A percentile compares a stretch with the other conserved stretches of the same genome.
These are phyloP conservation scores for Erysiphe pulchra DNA, from an alignment of 2,329 filamentous ascomycete species.

Conservation along the genomic window DNA sequence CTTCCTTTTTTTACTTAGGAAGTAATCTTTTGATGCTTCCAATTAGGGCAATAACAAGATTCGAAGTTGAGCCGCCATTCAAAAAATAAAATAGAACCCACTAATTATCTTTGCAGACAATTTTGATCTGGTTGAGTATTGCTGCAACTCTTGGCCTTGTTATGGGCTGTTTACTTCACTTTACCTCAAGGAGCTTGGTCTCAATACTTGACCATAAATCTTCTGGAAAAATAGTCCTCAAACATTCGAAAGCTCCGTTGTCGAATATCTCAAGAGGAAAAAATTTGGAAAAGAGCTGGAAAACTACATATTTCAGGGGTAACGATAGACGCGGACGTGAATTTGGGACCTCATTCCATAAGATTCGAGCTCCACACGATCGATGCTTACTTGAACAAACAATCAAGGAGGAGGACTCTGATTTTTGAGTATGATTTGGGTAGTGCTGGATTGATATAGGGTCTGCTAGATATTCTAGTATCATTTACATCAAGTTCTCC, in stretches of 20 bases:
- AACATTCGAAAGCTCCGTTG: conserved; percentile 7
- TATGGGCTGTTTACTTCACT: conserved; percentile 31
- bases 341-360: conserved; percentile 5
- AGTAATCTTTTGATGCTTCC: conserved; percentile 7
- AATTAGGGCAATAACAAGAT: conserved; percentile 9
- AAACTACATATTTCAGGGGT: conserved; percentile 3
- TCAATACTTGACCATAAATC: conserved; percentile 21
- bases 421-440: neutral
- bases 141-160: conserved; percentile 41
- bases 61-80: conserved; percentile 8
- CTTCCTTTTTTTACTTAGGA: conserved; percentile 9
- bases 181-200: conserved; percentile 27
- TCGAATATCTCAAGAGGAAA: conserved; percentile 7
- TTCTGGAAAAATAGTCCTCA: conserved; percentile 3
- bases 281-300: conserved; percentile 8
- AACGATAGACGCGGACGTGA: conserved; percentile 2
- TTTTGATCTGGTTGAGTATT: conserved; percentile 29
- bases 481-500: conserved; percentile 29
- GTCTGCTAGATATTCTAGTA: too few relatives aligned
- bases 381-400: conserved; percentile 33
- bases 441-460: too few relatives aligned
- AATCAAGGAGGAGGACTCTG: conserved; percentile 40
- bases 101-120: conserved; percentile 13
- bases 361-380: conserved; percentile 6
- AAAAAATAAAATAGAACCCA: neutral